Evolutionary conservation across 164 flowering plant species (phyloP), one percentile per base, ranked within the genome.

Genomic region (Santalum album): DNA sequence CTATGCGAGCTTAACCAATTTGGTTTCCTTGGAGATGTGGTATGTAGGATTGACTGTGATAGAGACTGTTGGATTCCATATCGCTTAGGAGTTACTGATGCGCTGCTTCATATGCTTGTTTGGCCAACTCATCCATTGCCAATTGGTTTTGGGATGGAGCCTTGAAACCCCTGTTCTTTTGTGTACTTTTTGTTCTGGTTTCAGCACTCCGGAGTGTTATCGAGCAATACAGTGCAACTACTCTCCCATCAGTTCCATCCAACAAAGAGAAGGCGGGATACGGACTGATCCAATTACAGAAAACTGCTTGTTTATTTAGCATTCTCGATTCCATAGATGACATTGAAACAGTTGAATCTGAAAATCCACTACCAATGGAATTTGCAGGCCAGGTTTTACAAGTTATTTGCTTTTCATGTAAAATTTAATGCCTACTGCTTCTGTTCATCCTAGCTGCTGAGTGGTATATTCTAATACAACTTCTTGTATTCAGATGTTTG

Each of bases 321-420:
- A 54, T 65, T 51, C 56, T 81, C 52, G 54, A 72, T 49, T 42
- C 2, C 12, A 26, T 65, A 26, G 65, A 76, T 66, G 56, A 74
- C 55, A 49, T 47, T 46, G 53, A 74, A 39, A 69, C 74, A 25
- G 65, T 74, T 56, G 75, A 81, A 72, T 78, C 90, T 53, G 69
- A 82, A 54, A 65, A 75, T 27, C 98, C 98, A 51, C 26, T 78
- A 20, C 59, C 86, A 57, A 92, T 92, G 98, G 98, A 89, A 65
- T 70, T 76, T 59, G 71, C 67, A 10, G 96, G 95, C 42, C 95
- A 88, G 94, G 98, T 89, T 21, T 51, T 46, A 26, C 48, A 44
- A 51, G 40, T 59, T 23, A 43, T 20, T 47, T 60, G 35, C 44
- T 52, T n/a, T 25, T 53, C 55, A 51, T 46, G 10, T 7, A 23